Evolutionary conservation across 495 filamentous ascomycete species (phyloP).

Genomic region (Penicillium macrosclerotiorum): DNA sequence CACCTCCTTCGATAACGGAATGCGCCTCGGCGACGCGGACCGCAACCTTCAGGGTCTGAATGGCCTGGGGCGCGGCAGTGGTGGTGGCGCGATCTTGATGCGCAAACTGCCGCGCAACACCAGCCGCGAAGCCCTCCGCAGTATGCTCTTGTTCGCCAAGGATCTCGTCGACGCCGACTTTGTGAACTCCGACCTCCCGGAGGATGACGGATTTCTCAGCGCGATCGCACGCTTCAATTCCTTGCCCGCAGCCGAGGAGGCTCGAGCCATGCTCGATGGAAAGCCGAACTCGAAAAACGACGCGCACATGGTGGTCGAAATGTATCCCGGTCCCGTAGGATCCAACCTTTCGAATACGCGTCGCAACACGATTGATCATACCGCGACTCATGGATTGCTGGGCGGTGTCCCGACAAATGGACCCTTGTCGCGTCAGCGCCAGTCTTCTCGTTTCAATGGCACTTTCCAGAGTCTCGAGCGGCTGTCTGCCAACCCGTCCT

Average conservation of each 20-base stretch:
- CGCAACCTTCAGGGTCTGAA: slow-evolving; percentile 48
- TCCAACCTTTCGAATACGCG: slow-evolving; percentile 38
- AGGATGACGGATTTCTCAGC: slow-evolving; percentile 69
- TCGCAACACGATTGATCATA: slow-evolving; percentile 62
- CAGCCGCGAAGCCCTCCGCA: slow-evolving; percentile 66
- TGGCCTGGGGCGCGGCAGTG: slow-evolving; percentile 35
- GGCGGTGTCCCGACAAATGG: slow-evolving; percentile 57
- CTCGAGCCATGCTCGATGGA: slow-evolving; percentile 72
- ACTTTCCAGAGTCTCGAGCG: slow-evolving; percentile 72
- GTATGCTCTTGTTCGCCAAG: slow-evolving; percentile 84
- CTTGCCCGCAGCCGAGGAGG: slow-evolving; percentile 70
- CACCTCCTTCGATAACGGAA: slow-evolving; percentile 46
- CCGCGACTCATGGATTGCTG: slow-evolving; percentile 46
- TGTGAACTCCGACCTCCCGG: slow-evolving; percentile 59
- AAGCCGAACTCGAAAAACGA: slow-evolving; percentile 74
- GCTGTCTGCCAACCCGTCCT: slow-evolving; percentile 59
- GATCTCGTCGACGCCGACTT: slow-evolving; percentile 75
- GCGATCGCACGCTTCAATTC: slow-evolving; percentile 76
- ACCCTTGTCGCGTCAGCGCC: slow-evolving; percentile 64
- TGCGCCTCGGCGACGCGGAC: slow-evolving; percentile 48
- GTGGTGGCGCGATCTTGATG: slow-evolving; percentile 60
- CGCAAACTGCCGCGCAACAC: slow-evolving; percentile 74
- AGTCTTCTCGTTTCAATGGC: slow-evolving; percentile 74
- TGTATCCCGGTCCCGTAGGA: slow-evolving; percentile 51
- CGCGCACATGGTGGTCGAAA: slow-evolving; percentile 76